These are phyloP conservation scores for Holtermannia corniformis DNA, from an alignment of 768 basidiomycete species.

Conservation along the genomic window DNA sequence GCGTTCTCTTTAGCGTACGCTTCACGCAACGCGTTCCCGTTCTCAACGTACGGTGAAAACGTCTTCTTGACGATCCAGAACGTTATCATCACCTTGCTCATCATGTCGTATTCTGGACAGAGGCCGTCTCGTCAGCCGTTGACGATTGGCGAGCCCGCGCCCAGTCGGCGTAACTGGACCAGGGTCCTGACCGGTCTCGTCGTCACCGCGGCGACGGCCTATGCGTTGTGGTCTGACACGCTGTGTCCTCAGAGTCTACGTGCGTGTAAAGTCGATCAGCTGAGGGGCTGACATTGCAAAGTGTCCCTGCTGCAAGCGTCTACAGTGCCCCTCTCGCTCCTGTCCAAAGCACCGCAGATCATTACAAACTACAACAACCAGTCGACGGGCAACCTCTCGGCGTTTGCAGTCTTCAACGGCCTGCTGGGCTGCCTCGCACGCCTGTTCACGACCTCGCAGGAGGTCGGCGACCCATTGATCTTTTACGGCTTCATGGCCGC, in stretches of 20 bases:
- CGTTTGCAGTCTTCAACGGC: slow-evolving; percentile 82
- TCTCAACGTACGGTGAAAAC: slow-evolving; percentile 97
- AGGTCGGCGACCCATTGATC: slow-evolving; percentile 73
- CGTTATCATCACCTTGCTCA: slow-evolving; percentile 75
- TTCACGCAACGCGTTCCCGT: slow-evolving; percentile 73
- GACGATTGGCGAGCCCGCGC: slow-evolving; percentile 2
- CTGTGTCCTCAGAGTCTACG: slow-evolving; percentile 28
- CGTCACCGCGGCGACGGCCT: slow-evolving; percentile 14
- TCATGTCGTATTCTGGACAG: slow-evolving; percentile 51
- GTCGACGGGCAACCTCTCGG: slow-evolving; percentile 87
- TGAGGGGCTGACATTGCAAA: slow-evolving; percentile 5
- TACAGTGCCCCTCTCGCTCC: slow-evolving; percentile 82
- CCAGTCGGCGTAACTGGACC: slow-evolving; percentile 8
- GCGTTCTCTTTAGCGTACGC: slow-evolving; percentile 84
- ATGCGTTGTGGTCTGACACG: slow-evolving; percentile 25
- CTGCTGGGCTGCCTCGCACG: slow-evolving; percentile 82
- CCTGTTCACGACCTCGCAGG: slow-evolving; percentile 83
- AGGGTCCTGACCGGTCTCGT: slow-evolving; percentile 23
- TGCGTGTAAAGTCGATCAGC: slow-evolving; percentile 15
- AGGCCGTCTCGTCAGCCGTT: slow-evolving; percentile 2
- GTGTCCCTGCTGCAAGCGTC: slow-evolving; percentile 67
- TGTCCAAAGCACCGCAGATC: slow-evolving; percentile 93
- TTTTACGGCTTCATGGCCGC: slow-evolving; percentile 75
- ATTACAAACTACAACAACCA: slow-evolving; percentile 60
- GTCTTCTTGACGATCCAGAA: slow-evolving; percentile 86